Base-by-base conservation (phyloP, 768 basidiomycete genomes). In the Filobasidium floriforme region DNA sequence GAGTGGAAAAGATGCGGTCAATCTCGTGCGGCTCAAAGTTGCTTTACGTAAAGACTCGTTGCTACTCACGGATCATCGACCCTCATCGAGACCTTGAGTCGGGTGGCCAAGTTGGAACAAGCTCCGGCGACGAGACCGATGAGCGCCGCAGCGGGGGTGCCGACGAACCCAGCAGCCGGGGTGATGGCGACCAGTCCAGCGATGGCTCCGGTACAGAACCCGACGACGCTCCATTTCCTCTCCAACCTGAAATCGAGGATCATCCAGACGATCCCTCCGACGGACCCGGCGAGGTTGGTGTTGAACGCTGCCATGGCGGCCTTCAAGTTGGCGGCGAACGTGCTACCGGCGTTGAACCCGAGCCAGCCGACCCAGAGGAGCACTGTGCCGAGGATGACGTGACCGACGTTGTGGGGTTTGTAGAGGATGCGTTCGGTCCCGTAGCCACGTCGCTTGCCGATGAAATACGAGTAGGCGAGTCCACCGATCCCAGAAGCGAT, bases 201-300 rank as follows among this genome's bases (percentile, higher is more conserved):
- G 66, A 97, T 90, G 41, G 91, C 90, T 22, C 94, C 94, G 1
- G 92, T 92, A 80, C 94, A 98, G 81, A 94, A 94, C 7, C 92
- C 92, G 67, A 97, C 90, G 0, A 85, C 88, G 60, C 28, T 51
- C 67, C 63, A 65, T 28, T 68, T 68, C 44, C 67, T 63, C 79
- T 96, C 93, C 57, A 96, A 83, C 66, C 93, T 87, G 79, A 86
- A 97, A 81, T 98, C 93, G 84, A 81, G 73, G 62, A 76, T 71
- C 46, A 75, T 52, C 76, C 74, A 75, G 10, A 67, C 61, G 49
- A 76, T 65, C 19, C 71, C 75, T 28, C 87, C 92, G n/a, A 90
- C 87, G 60, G 84, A 84, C 0, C 91, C 94, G 1, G 92, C 89
- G 63, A 97, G 80, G 79, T 97, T 98, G 66, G 94, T 98, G 70